Percentiles rank a stretch among this genome's conserved stretches.
Conservation (phyloP, 2,329 filamentous ascomycete genomes). For the Cordyceps cicadae region DNA sequence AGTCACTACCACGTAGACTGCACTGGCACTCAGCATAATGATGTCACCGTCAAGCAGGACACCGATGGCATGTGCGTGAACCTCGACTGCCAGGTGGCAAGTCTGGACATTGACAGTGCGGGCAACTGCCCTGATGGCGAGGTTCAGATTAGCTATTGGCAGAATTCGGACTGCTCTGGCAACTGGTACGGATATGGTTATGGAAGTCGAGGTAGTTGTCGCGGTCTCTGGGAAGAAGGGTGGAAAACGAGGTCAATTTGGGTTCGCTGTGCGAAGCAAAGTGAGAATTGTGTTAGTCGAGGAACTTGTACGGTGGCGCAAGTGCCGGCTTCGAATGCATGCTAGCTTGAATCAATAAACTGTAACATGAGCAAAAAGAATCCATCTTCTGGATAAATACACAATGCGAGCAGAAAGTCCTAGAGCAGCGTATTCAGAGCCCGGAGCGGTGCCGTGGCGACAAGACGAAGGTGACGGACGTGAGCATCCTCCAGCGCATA, state of each 20-base stretch:
- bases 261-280: not conserved
- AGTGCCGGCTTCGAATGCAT: not conserved
- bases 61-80: slow-evolving; percentile 7
- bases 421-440: no score
- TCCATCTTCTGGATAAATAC: no score
- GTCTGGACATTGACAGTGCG: not conserved
- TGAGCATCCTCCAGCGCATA: no score
- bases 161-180: no score
- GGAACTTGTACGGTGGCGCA: not conserved
- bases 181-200: no score
- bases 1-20: not conserved
- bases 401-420: no score
- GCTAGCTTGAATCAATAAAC: no score
- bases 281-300: not conserved
- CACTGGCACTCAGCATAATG: no score
- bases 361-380: no score
- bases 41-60: not conserved
- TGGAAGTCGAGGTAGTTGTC: no score
- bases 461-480: no score
- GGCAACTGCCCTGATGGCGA: not conserved
- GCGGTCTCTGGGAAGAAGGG: not conserved
- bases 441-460: no score
- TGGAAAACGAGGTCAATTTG: not conserved
- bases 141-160: not conserved
- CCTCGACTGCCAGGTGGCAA: slow-evolving; percentile 6